phyloP scores from a whole-genome alignment of 176 grass and related monocot species.

The Pontederia paniculata region DNA sequence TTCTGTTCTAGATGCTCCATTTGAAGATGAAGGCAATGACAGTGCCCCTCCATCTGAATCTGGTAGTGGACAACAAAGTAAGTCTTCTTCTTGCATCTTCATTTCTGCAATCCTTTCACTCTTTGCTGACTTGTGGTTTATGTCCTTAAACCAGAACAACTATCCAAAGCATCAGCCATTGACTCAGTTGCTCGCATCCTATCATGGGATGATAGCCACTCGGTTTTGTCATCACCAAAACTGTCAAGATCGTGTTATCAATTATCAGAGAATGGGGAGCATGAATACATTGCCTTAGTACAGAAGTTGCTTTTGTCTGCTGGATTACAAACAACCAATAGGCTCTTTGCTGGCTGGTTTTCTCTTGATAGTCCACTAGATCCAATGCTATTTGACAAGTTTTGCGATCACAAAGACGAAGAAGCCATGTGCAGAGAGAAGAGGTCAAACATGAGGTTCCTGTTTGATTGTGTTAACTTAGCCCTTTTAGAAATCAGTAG shows the following conservation, averaged over 20 bases:
- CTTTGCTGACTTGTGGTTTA: slow-evolving; percentile 1
- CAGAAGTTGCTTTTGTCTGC: slow-evolving; percentile 60
- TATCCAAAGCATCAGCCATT: slow-evolving; percentile 29
- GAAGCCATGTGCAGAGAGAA: slow-evolving; percentile 57
- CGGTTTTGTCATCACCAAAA: slow-evolving; percentile 16
- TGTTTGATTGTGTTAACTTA: slow-evolving; percentile 71
- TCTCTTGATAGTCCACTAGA: slow-evolving; percentile 52
- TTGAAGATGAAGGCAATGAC: slow-evolving; percentile 18
- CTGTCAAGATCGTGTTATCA: slow-evolving; percentile 1
- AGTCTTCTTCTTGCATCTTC: slow-evolving; percentile 14
- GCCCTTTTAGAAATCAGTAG: slow-evolving; percentile 53
- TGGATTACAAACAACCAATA: slow-evolving; percentile 37
- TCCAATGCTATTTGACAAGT: slow-evolving; percentile 45
- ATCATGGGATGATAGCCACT: slow-evolving; percentile 48
- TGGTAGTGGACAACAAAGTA: slow-evolving; percentile 34
- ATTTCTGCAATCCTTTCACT: background rate
- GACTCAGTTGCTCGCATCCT: slow-evolving; percentile 41
- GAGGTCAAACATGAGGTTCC: slow-evolving; percentile 62
- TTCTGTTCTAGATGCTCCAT: slow-evolving; percentile 53
- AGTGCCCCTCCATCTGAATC: slow-evolving; percentile 3
- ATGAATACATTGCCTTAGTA: slow-evolving; percentile 40
- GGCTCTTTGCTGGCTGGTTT: slow-evolving; percentile 55
- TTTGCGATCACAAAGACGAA: slow-evolving; percentile 67
- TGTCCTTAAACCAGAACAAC: slow-evolving; percentile 23
- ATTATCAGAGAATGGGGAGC: slow-evolving; percentile 30